Percentiles rank a stretch among this genome's conserved stretches.
These are phyloP conservation scores for Microsporum audouinii DNA, from an alignment of 2,329 filamentous ascomycete species.

Conservation along the genomic window DNA sequence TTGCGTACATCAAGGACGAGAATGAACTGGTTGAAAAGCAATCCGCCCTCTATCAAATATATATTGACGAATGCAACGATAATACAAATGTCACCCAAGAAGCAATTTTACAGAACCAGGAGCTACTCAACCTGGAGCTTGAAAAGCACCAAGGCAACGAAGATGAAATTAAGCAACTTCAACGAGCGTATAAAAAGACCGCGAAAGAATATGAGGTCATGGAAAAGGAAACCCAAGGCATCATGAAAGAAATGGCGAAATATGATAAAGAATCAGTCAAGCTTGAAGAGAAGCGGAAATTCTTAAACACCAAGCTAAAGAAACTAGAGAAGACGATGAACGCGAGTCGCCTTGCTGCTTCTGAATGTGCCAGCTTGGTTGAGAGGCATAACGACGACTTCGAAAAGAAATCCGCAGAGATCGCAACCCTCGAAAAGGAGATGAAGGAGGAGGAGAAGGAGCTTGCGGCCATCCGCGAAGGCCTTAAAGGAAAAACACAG, in stretches of 20 bases:
- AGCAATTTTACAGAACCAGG: slow-evolving; percentile 80
- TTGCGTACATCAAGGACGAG: slow-evolving; percentile 80
- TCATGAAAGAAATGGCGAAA: slow-evolving; percentile 78
- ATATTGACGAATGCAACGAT: slow-evolving; percentile 75
- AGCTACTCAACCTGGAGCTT: slow-evolving; percentile 72
- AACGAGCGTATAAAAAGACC: slow-evolving; percentile 73
- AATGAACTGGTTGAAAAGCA: slow-evolving; percentile 87
- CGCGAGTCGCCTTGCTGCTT: slow-evolving; percentile 60
- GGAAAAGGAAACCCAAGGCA: slow-evolving; percentile 66
- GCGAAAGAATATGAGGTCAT: slow-evolving; percentile 70
- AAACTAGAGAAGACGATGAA: slow-evolving; percentile 84
- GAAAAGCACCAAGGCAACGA: slow-evolving; percentile 86
- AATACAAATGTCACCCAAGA: slow-evolving; percentile 83
- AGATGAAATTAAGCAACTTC: slow-evolving; percentile 76
- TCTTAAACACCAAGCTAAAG: slow-evolving; percentile 78
- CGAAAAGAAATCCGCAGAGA: slow-evolving; percentile 61
- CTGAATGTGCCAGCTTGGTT: slow-evolving; percentile 65
- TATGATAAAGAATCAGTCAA: slow-evolving; percentile 96
- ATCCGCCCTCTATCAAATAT: slow-evolving; percentile 84
- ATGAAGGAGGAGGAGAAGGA: slow-evolving; percentile 72
- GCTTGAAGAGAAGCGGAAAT: slow-evolving; percentile 95
- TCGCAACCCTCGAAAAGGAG: slow-evolving; percentile 60
- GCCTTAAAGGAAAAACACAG: slow-evolving; percentile 90
- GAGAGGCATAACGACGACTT: slow-evolving; percentile 70
- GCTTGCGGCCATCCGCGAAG: slow-evolving; percentile 69